These are phyloP conservation scores for rapeseed (Brassica napus) DNA, from an alignment of 345 rosid genomes.

Conservation along the genomic window DNA sequence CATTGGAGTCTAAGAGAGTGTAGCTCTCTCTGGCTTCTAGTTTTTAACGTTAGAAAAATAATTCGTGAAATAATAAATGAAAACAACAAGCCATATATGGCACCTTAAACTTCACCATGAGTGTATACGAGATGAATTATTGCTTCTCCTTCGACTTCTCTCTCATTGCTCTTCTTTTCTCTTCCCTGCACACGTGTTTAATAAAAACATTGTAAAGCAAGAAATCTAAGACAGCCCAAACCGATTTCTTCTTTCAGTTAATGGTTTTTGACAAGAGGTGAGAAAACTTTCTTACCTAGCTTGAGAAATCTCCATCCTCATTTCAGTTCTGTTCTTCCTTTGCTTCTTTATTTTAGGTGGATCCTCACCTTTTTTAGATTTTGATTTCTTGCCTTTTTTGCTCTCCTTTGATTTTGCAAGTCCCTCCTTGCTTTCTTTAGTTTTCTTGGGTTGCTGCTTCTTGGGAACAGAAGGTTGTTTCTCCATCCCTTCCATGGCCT, in stretches of 20 bases:
- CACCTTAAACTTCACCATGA: constrained; percentile 4
- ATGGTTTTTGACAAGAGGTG: neutral
- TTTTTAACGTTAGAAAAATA: constrained; percentile 12
- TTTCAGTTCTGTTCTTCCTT: constrained; percentile 58
- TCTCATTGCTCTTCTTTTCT: constrained; percentile 65
- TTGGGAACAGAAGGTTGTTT: constrained; percentile 13
- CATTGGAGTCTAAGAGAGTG: constrained; percentile 18
- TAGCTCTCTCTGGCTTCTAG: neutral
- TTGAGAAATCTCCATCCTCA: constrained; percentile 60
- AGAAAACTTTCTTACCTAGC: constrained; percentile 47
- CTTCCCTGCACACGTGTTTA: constrained; percentile 56
- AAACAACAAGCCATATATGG: constrained; percentile 27
- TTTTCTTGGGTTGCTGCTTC: constrained; percentile 4
- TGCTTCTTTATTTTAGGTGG: constrained; percentile 33
- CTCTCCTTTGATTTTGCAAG: constrained; percentile 18
- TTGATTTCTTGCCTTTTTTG: constrained; percentile 11
- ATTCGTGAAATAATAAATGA: neutral
- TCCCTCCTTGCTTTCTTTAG: constrained; percentile 27
- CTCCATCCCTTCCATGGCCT: constrained; percentile 11
- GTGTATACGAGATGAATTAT: constrained; percentile 26
- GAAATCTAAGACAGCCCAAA: neutral
- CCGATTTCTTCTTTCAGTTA: neutral
- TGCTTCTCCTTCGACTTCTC: constrained; percentile 30
- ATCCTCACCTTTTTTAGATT: constrained; percentile 16
- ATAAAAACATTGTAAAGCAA: neutral